These are phyloP conservation scores for Colletotrichum melonis DNA, from an alignment of 2,329 filamentous ascomycete species.

Conservation along the genomic window DNA sequence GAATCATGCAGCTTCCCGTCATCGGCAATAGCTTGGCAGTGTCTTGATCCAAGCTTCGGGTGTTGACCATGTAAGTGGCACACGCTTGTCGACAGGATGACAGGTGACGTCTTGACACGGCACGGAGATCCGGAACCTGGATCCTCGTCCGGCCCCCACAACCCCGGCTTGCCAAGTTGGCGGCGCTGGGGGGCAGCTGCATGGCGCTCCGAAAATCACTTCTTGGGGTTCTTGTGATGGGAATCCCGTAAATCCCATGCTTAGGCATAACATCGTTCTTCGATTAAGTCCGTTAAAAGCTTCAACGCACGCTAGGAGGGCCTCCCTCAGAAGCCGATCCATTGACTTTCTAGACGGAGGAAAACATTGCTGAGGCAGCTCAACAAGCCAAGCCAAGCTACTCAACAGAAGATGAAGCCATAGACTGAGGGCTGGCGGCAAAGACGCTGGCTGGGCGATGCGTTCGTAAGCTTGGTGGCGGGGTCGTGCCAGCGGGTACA, in stretches of 20 bases:
- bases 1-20: neutral
- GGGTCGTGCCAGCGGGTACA: neutral
- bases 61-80: neutral
- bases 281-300: neutral
- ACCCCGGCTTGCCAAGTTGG: slow-evolving; percentile 15
- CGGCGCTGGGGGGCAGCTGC: slow-evolving; percentile 20
- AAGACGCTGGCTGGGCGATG: neutral
- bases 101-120: neutral
- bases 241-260: slow-evolving; percentile 1
- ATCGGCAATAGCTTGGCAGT: neutral
- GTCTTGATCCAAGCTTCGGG: neutral
- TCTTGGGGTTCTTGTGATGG: neutral
- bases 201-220: slow-evolving; percentile 19
- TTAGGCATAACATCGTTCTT: neutral
- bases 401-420: neutral
- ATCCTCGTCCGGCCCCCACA: slow-evolving; percentile 13
- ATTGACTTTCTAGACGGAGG: neutral
- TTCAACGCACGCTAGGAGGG: neutral
- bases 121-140: neutral
- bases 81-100: neutral
- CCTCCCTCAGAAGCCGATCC: neutral
- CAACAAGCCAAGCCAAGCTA: neutral
- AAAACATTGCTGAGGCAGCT: neutral
- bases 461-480: slow-evolving; percentile 20
- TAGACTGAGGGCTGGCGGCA: neutral